phyloP scores from a whole-genome alignment of 805 yeast genomes.

The Candida insectorum region DNA sequence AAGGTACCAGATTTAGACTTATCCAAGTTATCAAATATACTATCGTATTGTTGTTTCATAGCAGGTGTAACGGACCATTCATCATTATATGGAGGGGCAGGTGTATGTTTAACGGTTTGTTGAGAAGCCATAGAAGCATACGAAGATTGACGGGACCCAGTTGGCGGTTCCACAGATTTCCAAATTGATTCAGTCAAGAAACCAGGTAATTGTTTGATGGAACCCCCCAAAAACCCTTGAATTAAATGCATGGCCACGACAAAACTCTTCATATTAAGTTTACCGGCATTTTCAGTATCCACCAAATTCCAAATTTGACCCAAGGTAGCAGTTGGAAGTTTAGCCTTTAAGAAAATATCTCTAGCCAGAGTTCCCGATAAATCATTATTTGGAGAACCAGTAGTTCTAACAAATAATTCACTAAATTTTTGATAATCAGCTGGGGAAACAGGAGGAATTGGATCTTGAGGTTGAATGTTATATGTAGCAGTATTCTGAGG shows the following conservation, averaged over 20 bases:
- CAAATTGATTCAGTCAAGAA: constrained; percentile 39
- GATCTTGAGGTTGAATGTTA: constrained; percentile 29
- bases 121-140: constrained; percentile 36
- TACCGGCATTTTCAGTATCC: constrained; percentile 73
- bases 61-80: constrained; percentile 71
- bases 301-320: constrained; percentile 89
- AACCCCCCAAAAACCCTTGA: constrained; percentile 70
- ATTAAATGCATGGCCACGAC: constrained; percentile 93
- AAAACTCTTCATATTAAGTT: constrained; percentile 70
- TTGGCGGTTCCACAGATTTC: constrained; percentile 25
- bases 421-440: constrained; percentile 62
- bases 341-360: constrained; percentile 84
- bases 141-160: constrained; percentile 21
- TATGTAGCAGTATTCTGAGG: constrained; percentile 28
- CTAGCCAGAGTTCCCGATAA: constrained; percentile 80
- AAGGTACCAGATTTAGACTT: constrained; percentile 58
- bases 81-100: constrained; percentile 13
- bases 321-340: constrained; percentile 68
- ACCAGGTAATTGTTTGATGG: constrained; percentile 54
- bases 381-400: constrained; percentile 49
- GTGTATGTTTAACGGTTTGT: constrained; percentile 32
- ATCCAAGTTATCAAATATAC: constrained; percentile 77
- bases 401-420: constrained; percentile 69
- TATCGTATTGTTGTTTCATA: constrained; percentile 74
- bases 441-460: constrained; percentile 51